These are phyloP conservation scores for Salix brachista DNA, from an alignment of 345 rosid species.

Conservation along the genomic window DNA sequence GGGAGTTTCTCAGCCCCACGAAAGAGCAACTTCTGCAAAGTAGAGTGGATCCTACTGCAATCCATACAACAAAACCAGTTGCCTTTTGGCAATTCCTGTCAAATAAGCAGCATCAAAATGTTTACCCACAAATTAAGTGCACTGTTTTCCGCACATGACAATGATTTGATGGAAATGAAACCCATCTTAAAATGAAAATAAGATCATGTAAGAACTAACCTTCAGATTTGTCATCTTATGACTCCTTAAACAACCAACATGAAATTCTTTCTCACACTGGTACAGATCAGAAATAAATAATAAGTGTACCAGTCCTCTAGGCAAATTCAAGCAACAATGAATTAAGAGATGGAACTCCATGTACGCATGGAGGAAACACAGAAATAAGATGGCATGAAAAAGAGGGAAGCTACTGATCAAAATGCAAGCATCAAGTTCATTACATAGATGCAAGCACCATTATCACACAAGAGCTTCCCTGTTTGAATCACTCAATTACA, in stretches of 20 bases:
- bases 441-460: background rate
- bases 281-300: background rate
- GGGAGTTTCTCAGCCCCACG: constrained; percentile 70
- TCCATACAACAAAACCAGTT: constrained; percentile 75
- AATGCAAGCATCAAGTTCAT: background rate
- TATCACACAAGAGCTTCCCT: background rate
- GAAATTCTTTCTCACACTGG: constrained; percentile 92
- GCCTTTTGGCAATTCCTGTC: constrained; percentile 85
- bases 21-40: constrained; percentile 46
- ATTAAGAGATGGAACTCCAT: background rate
- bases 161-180: background rate
- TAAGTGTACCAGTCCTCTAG: background rate
- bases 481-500: constrained; percentile 7
- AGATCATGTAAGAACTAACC: constrained; percentile 34
- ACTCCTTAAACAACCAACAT: constrained; percentile 86
- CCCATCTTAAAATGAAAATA: background rate
- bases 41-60: constrained; percentile 52
- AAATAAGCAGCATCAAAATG: constrained; percentile 15
- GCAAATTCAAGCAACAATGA: background rate
- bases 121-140: background rate
- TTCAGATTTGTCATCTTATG: constrained; percentile 70
- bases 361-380: background rate
- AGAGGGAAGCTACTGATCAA: background rate
- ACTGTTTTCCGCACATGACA: background rate
- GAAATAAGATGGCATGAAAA: background rate